Evolutionary conservation across 2,329 filamentous ascomycete species (phyloP), one percentile per base, ranked within the genome.

Genomic region (Drechslerella dactyloides): DNA sequence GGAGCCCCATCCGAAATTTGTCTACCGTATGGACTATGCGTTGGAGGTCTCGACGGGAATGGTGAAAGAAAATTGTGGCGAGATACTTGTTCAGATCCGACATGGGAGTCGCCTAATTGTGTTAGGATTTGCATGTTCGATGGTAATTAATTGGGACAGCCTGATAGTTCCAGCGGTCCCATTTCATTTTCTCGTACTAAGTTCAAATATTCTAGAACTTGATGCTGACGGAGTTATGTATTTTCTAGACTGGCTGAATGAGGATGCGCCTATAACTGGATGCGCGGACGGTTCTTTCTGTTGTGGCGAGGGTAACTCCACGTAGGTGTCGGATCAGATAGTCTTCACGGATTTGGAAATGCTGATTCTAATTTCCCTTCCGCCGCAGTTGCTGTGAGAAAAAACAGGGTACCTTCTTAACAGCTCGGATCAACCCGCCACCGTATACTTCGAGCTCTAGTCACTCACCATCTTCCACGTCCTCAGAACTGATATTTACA

Each of bases 31-130:
- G 46, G 46, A 23, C 23, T 51, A 2, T 51, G 46, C 21, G 46
- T 17, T 13, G 46, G 46, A 11, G 3, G 11, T 51, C 6, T 17
- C 17, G 46, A 51, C 11, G 46, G 19, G 6, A 17, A 13, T 21
- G 23, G 23, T 8, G 15, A n/a, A 51, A 21, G 6, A 7, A 3
- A 13, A 7, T 19, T 51, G 4, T 51, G 46, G 46, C 15, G 46
- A 7, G 46, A 51, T 6, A 51, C 6, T 19, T 51, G 46, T 23
- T 10, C 46, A 17, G 46, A 51, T 51, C 46, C 46, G 15, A 51
- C 46, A 13, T 51, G 46, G 46, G 15, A 51, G 46, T 21, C 46
- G 11, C 46, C 46, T 11, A 19, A 17, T 21, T 51, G 46, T 21
- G 2, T 51, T 8, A 51, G 4, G 3, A 7, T 51, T 15, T 51